Evolutionary conservation across 371 early-diverging fungal species (phyloP).

Genomic region (Neoconidiobolus thromboides): DNA sequence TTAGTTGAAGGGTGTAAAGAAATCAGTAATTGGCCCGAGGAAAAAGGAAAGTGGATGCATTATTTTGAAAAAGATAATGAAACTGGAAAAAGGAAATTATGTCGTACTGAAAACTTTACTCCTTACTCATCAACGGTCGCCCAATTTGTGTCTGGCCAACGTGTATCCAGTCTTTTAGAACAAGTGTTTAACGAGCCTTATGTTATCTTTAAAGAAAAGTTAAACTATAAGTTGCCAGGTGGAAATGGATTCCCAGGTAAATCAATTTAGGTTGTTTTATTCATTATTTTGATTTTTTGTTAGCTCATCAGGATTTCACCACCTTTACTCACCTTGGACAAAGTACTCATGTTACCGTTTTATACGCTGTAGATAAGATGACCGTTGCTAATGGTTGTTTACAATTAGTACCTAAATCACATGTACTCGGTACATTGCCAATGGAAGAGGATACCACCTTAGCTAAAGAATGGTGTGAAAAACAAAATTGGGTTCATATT

Average conservation of each 20-base stretch:
- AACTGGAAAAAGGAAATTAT: not conserved
- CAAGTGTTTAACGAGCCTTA: slow-evolving; percentile 25
- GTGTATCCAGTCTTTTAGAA: slow-evolving; percentile 10
- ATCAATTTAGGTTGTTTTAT: not conserved
- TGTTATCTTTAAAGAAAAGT: slow-evolving; percentile 32
- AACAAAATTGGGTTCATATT: slow-evolving; percentile 24
- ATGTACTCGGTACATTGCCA: slow-evolving; percentile 18
- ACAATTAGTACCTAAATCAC: slow-evolving; percentile 28
- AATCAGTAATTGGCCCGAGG: not conserved
- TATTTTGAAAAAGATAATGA: not conserved
- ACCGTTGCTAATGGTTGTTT: slow-evolving; percentile 29
- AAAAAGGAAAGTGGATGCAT: not conserved
- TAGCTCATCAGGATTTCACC: slow-evolving; percentile 31
- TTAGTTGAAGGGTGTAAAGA: not conserved
- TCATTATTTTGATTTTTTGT: slow-evolving; percentile 11
- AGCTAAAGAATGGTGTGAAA: slow-evolving; percentile 19
- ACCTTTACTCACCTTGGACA: slow-evolving; percentile 32
- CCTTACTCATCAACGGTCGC: not conserved
- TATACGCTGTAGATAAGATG: slow-evolving; percentile 29
- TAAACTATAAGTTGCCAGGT: slow-evolving; percentile 32
- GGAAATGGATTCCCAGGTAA: slow-evolving; percentile 19
- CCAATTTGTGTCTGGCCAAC: not conserved
- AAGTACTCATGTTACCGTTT: slow-evolving; percentile 24
- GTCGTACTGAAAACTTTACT: not conserved
- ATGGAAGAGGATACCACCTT: slow-evolving; percentile 24